These are phyloP conservation scores for Ceratobasidium sp. DNA, from an alignment of 1,284 basidiomycete species.

Conservation along the genomic window DNA sequence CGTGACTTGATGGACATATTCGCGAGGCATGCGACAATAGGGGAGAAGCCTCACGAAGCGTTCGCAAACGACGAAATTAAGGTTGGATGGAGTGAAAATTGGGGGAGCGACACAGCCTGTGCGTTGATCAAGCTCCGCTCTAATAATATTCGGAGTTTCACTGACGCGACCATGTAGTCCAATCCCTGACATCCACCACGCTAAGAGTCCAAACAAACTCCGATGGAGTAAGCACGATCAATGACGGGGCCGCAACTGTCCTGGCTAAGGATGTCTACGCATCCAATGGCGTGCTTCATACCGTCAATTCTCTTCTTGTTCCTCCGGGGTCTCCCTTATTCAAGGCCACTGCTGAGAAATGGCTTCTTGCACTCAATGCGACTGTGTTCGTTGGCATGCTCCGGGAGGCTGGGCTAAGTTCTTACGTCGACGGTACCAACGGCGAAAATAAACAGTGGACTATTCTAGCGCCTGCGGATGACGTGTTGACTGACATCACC, in stretches of 20 bases:
- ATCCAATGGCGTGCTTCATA: slow-evolving; percentile 93
- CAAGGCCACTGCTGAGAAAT: slow-evolving; percentile 90
- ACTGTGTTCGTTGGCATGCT: slow-evolving; percentile 88
- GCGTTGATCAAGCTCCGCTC: slow-evolving; percentile 1
- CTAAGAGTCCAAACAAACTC: slow-evolving; percentile 20
- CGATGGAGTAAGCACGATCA: slow-evolving; percentile 18
- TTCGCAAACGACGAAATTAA: slow-evolving; percentile 32
- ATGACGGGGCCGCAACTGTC: slow-evolving; percentile 48
- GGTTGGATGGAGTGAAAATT: slow-evolving; percentile 43
- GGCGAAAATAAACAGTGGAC: slow-evolving; percentile 68
- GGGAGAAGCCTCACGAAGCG: slow-evolving; percentile 59
- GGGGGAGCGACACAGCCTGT: slow-evolving; percentile 39
- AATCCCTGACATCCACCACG: slow-evolving; percentile 12
- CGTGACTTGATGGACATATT: slow-evolving; percentile 81
- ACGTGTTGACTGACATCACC: slow-evolving; percentile 63
- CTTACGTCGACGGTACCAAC: slow-evolving; percentile 76
- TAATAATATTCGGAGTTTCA: background rate
- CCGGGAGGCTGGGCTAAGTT: slow-evolving; percentile 78
- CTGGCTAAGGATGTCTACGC: slow-evolving; percentile 83
- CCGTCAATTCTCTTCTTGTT: slow-evolving; percentile 83
- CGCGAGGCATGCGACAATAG: slow-evolving; percentile 71
- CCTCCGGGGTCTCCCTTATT: slow-evolving; percentile 69
- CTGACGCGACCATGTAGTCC: slow-evolving; percentile 3
- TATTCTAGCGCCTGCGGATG: slow-evolving; percentile 88
- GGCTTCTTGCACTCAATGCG: slow-evolving; percentile 87